Evolutionary conservation across 2,329 filamentous ascomycete species (phyloP).

Genomic region (Arthrinium puccinioides): DNA sequence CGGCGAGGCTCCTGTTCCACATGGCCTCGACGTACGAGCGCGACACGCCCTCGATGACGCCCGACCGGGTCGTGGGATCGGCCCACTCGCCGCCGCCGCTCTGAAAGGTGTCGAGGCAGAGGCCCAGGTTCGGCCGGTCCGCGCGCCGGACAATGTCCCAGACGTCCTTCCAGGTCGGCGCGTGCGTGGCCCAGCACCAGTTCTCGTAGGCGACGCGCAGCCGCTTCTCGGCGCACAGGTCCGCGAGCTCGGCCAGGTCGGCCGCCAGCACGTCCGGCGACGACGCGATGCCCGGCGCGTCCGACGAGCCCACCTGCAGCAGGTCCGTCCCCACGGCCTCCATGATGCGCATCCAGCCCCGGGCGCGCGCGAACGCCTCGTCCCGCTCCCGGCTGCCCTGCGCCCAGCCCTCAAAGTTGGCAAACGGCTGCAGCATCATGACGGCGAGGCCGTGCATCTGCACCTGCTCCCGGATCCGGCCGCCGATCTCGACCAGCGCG

Average conservation of each 20-base stretch:
- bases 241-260: conserved; percentile 58
- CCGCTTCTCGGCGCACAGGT: conserved; percentile 48
- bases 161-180: conserved; percentile 59
- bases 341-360: conserved; percentile 67
- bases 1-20: conserved; percentile 47
- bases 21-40: conserved; percentile 37
- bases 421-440: conserved; percentile 69
- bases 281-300: conserved; percentile 48
- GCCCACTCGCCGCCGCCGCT: conserved; percentile 66
- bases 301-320: conserved; percentile 61
- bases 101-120: conserved; percentile 76
- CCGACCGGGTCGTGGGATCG: conserved; percentile 59
- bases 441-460: conserved; percentile 48
- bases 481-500: conserved; percentile 45
- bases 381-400: conserved; percentile 47
- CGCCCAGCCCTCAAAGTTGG: conserved; percentile 71
- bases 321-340: conserved; percentile 60
- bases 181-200: conserved; percentile 73
- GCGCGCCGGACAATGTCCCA: conserved; percentile 61
- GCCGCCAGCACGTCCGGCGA: conserved; percentile 43
- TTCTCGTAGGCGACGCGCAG: conserved; percentile 70
- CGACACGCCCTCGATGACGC: conserved; percentile 40
- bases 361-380: conserved; percentile 55
- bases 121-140: conserved; percentile 58
- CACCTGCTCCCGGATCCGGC: conserved; percentile 46